phyloP scores from a whole-genome alignment of 306 rosid genomes.

The Pyrus bretschneideri region DNA sequence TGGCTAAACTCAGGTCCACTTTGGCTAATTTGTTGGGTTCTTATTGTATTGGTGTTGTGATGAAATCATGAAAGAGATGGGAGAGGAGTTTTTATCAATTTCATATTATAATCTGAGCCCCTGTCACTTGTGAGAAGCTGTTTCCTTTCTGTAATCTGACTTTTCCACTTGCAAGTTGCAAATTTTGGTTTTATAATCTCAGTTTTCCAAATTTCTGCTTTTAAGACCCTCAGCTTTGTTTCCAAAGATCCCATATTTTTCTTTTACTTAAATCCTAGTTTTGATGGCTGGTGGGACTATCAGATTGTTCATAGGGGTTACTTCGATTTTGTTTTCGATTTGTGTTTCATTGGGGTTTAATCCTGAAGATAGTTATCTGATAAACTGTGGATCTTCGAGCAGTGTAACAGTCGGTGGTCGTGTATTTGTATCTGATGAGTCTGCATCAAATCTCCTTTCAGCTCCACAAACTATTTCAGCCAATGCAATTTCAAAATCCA shows the following conservation, averaged over 20 bases:
- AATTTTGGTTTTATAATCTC: not conserved
- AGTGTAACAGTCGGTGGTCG: constrained; percentile 35
- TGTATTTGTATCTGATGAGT: constrained; percentile 37
- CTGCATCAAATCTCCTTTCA: constrained; percentile 32
- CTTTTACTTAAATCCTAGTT: not conserved
- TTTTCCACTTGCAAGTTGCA: not conserved
- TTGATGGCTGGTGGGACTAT: constrained; percentile 20
- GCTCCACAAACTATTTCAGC: constrained; percentile 25
- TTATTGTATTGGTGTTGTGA: not conserved
- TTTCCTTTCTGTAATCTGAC: not conserved
- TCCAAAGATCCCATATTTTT: not conserved
- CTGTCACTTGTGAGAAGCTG: not conserved
- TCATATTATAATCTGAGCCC: not conserved
- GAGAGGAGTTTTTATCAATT: not conserved
- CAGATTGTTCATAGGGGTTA: constrained; percentile 23
- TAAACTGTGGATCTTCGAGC: constrained; percentile 58
- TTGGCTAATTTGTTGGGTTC: constrained; percentile 1
- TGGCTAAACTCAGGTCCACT: too few relatives aligned
- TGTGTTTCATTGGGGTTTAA: constrained; percentile 30
- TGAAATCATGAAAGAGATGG: not conserved
- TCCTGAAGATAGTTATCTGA: constrained; percentile 29
- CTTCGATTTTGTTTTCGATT: constrained; percentile 21
- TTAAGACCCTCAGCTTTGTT: not conserved
- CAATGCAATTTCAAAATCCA: constrained; percentile 12
- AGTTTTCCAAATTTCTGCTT: not conserved